Conservation (phyloP, 1,284 basidiomycete species). For the Anthracocystis setariae region DNA sequence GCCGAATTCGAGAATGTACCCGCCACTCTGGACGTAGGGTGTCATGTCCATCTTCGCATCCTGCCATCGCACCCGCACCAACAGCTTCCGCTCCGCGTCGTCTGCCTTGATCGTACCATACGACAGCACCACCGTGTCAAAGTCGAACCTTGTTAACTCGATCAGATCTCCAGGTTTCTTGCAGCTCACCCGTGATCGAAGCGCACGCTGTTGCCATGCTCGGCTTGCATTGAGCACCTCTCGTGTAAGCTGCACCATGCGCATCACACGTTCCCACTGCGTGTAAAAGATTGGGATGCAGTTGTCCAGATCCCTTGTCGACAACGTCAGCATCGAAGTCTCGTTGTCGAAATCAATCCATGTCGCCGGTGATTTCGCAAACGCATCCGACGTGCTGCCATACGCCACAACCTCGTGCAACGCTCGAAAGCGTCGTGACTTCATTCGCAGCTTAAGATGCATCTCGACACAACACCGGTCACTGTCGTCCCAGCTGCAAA, state of each 20-base stretch:
- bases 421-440: slow-evolving; percentile 38
- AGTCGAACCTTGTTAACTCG: slow-evolving; percentile 23
- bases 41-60: slow-evolving; percentile 37
- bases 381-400: slow-evolving; percentile 69
- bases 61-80: slow-evolving; percentile 48
- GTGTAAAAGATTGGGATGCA: slow-evolving; percentile 87
- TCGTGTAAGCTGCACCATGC: slow-evolving; percentile 88
- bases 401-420: slow-evolving; percentile 31
- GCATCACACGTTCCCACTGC: slow-evolving; percentile 89
- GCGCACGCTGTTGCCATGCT: slow-evolving; percentile 42
- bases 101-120: slow-evolving; percentile 68
- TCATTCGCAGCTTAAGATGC: slow-evolving; percentile 74
- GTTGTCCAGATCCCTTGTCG: slow-evolving; percentile 83
- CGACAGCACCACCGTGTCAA: slow-evolving; percentile 69
- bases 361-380: slow-evolving; percentile 77
- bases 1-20: slow-evolving; percentile 48
- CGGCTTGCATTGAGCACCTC: slow-evolving; percentile 71
- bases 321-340: slow-evolving; percentile 84
- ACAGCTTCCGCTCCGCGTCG: slow-evolving; percentile 16
- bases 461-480: slow-evolving; percentile 73
- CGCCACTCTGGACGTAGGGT: slow-evolving; percentile 27
- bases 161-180: slow-evolving; percentile 32
- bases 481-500: slow-evolving; percentile 88
- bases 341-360: slow-evolving; percentile 83
- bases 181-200: slow-evolving; percentile 23